These are phyloP conservation scores for Scheffersomyces segobiensis DNA, from an alignment of 1,139 yeast species.

Conservation along the genomic window DNA sequence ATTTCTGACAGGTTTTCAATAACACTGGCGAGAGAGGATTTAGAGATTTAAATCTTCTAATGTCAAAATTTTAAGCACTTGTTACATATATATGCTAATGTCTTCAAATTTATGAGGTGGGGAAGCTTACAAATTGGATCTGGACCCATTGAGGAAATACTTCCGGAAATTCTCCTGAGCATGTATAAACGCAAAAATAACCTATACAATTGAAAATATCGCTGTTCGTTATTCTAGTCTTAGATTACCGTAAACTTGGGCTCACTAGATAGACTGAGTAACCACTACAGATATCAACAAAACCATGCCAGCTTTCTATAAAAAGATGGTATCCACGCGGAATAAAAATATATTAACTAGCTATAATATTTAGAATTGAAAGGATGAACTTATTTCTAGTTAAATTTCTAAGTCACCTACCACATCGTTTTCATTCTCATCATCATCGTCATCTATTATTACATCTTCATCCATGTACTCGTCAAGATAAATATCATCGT, in stretches of 20 bases:
- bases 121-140: neutral
- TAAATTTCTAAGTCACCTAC: slow-evolving; percentile 40
- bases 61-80: neutral
- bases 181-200: neutral
- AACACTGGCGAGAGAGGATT: neutral
- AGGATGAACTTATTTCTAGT: neutral
- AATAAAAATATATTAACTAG: neutral
- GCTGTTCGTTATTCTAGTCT: too few species aligned
- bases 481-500: slow-evolving; percentile 20
- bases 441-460: slow-evolving; percentile 29
- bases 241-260: neutral
- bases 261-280: neutral
- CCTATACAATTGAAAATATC: neutral
- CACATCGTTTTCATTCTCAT: slow-evolving; percentile 26
- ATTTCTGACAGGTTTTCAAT: neutral
- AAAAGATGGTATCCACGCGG: neutral
- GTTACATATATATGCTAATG: neutral
- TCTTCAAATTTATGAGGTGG: neutral
- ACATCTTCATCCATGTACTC: slow-evolving; percentile 31
- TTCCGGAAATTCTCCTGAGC: neutral
- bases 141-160: neutral
- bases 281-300: neutral
- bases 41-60: too few species aligned
- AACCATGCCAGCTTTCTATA: neutral
- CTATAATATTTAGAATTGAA: neutral